Conservation (phyloP, 495 filamentous ascomycete genomes). For the Penicillium egyptiacum region DNA sequence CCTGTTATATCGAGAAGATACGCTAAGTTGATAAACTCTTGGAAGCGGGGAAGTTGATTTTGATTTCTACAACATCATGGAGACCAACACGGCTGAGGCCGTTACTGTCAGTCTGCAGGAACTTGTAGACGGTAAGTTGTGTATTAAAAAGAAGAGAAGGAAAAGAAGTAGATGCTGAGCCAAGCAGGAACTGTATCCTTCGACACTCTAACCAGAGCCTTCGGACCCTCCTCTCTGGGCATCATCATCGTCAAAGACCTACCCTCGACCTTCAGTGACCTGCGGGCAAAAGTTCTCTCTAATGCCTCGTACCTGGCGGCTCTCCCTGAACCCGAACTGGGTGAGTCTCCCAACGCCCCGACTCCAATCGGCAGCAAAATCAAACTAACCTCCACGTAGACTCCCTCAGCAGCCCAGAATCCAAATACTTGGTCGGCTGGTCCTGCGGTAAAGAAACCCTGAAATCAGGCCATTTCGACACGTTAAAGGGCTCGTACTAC, state of each 20-base stretch:
- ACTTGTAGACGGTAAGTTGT: constrained; percentile 36
- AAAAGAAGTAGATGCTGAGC: constrained; percentile 5
- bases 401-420: constrained; percentile 43
- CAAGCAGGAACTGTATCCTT: constrained; percentile 67
- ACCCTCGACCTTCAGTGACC: constrained; percentile 61
- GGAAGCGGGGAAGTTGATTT: constrained; percentile 26
- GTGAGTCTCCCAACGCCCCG: constrained; percentile 44
- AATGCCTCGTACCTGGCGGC: constrained; percentile 89
- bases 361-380: constrained; percentile 5
- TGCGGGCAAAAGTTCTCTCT: constrained; percentile 74
- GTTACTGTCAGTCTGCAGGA: constrained; percentile 58
- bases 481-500: constrained; percentile 93
- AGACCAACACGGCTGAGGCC: constrained; percentile 35
- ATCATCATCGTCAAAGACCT: constrained; percentile 91
- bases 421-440: constrained; percentile 66
- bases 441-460: constrained; percentile 94
- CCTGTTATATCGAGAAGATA: background rate
- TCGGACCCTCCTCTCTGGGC: constrained; percentile 87
- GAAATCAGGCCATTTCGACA: constrained; percentile 84
- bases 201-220: constrained; percentile 74
- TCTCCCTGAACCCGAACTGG: constrained; percentile 68
- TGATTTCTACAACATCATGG: constrained; percentile 17
- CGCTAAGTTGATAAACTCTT: background rate
- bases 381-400: constrained; percentile 30
- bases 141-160: background rate